These are phyloP conservation scores for Cryptococcus hybrid DNA, from an alignment of 1,284 basidiomycete species.

Conservation along the genomic window DNA sequence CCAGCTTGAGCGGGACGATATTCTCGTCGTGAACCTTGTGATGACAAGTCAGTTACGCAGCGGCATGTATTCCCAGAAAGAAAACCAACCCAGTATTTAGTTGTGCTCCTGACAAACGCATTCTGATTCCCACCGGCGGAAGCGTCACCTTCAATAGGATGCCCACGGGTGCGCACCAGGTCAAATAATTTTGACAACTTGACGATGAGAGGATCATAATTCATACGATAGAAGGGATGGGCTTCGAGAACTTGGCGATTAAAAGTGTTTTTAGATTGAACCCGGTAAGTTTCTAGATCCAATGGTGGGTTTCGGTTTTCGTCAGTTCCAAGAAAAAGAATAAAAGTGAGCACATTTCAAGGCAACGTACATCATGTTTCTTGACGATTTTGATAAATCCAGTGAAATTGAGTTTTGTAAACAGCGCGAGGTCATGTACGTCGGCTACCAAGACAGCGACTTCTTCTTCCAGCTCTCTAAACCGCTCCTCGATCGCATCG, in stretches of 20 bases:
- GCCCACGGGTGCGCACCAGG: conserved; percentile 90
- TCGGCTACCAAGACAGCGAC: conserved; percentile 95
- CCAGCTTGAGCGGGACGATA: conserved; percentile 89
- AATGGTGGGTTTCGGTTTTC: not conserved
- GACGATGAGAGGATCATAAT: conserved; percentile 81
- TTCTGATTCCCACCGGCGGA: conserved; percentile 93
- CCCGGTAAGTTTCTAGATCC: conserved; percentile 58
- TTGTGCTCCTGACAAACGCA: conserved; percentile 95
- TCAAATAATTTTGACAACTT: conserved; percentile 96
- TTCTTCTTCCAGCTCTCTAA: conserved; percentile 88
- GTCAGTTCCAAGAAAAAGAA: not conserved
- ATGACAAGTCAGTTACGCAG: conserved; percentile 1
- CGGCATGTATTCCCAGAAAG: not conserved
- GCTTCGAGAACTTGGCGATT: conserved; percentile 91
- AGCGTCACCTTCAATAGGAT: conserved; percentile 92
- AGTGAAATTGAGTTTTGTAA: conserved; percentile 94
- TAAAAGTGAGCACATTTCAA: not conserved
- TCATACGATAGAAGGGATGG: conserved; percentile 79
- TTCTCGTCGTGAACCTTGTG: conserved; percentile 87
- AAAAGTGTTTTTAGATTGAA: conserved; percentile 58
- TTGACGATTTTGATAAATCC: conserved; percentile 99
- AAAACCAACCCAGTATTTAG: conserved; percentile 89
- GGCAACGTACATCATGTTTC: conserved; percentile 67
- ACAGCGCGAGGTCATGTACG: conserved; percentile 94
- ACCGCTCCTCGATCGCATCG: conserved; percentile 82